Evolutionary conservation across 2,329 filamentous ascomycete species (phyloP), one percentile per base, ranked within the genome.

Genomic region (Phialophora verrucosa): DNA sequence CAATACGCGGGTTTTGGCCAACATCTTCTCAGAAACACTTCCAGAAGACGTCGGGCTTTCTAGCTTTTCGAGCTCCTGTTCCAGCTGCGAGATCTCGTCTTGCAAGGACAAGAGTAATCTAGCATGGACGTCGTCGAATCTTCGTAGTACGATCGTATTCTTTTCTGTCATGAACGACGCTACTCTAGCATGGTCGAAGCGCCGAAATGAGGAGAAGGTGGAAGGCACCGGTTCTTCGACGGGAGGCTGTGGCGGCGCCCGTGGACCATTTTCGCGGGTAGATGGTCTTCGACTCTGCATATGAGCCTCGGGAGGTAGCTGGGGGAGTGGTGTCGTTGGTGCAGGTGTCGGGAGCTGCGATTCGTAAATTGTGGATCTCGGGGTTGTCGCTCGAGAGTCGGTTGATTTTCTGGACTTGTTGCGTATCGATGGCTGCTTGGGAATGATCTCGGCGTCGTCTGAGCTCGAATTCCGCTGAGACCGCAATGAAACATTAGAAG

Each of bases 71-170:
- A 79, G 69, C 11, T 75, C 57, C 7, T 75, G 62, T 64, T 79
- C 78, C 0, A 79, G 56, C 0, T 59, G 67, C 0, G 70, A 71
- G 1, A 79, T 67, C 51, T 77, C 69, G 38, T 79, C 77, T 65
- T 80, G 78, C 2, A 79, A 69, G 1, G 70, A 69, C 4, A 80
- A 69, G 0, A 74, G 66, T 12, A 77, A 64, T 35, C 77, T 67
- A 6, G 68, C 65, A 50, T 77, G 78, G 0, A 78, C 67, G 0
- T 69, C 61, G 7, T 71, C 70, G 56, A 80, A 80, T 12, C 76
- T 73, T 5, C 77, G 73, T 3, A 79, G 72, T 7, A 79, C 72
- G 17, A 72, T 64, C 20, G 64, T 70, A 38, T 69, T 70, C 56
- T 67, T 69, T 57, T 62, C 65, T 4, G 65, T 68, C 71, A 73